phyloP scores from a whole-genome alignment of 2,329 filamentous ascomycete genomes.

The Sphaceloma murrayae region DNA sequence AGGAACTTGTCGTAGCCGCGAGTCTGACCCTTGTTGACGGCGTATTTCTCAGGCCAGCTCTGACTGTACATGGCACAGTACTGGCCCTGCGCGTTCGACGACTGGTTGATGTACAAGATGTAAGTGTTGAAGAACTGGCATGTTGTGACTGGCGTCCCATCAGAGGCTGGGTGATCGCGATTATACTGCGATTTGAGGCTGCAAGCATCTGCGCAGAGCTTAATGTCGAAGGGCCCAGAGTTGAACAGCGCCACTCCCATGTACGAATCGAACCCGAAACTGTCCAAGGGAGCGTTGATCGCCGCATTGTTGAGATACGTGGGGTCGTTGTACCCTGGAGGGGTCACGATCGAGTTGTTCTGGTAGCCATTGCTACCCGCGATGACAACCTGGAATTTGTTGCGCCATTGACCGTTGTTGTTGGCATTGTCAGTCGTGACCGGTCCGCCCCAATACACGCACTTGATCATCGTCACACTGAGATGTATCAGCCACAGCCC shows the following conservation, averaged over 20 bases:
- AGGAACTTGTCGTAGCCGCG: slow-evolving; percentile 19
- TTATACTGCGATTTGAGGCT: slow-evolving; percentile 20
- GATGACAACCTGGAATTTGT: slow-evolving; percentile 19
- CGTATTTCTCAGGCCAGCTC: slow-evolving; percentile 22
- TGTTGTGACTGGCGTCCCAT: slow-evolving; percentile 18
- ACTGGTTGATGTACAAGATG: slow-evolving; percentile 13
- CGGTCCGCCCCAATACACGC: slow-evolving; percentile 25
- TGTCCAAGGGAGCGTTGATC: slow-evolving; percentile 24
- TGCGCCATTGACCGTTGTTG: slow-evolving; percentile 24
- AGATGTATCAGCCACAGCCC: background rate
- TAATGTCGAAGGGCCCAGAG: slow-evolving; percentile 26
- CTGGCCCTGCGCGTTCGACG: slow-evolving; percentile 20
- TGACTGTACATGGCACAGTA: slow-evolving; percentile 25
- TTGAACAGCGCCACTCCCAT: slow-evolving; percentile 25
- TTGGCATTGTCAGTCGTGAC: slow-evolving; percentile 22
- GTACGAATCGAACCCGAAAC: slow-evolving; percentile 23
- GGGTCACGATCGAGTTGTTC: slow-evolving; percentile 20
- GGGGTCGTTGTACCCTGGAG: slow-evolving; percentile 19
- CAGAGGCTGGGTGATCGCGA: slow-evolving; percentile 17
- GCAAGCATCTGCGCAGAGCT: slow-evolving; percentile 26
- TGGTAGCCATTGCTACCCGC: slow-evolving; percentile 18
- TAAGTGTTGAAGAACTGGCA: slow-evolving; percentile 19
- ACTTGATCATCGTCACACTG: slow-evolving; percentile 25
- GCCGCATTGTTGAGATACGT: slow-evolving; percentile 21
- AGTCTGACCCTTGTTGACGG: slow-evolving; percentile 20